Conservation (phyloP, 306 rosid genomes). For the Trichosanthes truncata region DNA sequence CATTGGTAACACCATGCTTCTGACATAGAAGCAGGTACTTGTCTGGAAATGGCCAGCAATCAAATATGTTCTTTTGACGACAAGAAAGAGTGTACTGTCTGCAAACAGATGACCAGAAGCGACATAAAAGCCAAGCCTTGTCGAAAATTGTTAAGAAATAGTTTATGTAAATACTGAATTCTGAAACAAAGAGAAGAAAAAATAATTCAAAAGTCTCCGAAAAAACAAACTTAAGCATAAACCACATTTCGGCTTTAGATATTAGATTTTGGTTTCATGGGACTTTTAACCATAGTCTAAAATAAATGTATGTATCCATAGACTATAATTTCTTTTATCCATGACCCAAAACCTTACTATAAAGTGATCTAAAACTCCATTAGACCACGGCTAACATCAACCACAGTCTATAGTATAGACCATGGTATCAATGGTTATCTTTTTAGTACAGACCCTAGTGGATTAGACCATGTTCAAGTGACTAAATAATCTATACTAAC, state of each 20-base stretch:
- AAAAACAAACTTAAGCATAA: background rate
- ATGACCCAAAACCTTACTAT: background rate
- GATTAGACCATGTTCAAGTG: background rate
- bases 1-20: background rate
- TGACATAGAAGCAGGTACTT: background rate
- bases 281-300: background rate
- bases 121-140: background rate
- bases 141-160: background rate
- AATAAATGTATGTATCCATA: too few species aligned
- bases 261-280: background rate
- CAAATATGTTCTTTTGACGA: background rate
- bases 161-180: background rate
- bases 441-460: background rate
- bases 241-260: background rate
- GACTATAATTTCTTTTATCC: background rate
- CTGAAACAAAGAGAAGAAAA: background rate
- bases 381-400: background rate
- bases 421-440: background rate
- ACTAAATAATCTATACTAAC: background rate
- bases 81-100: background rate
- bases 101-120: background rate
- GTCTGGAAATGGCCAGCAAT: slow-evolving; percentile 1
- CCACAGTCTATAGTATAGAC: too few species aligned
- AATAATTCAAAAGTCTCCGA: background rate
- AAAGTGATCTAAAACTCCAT: background rate